Base-by-base conservation (phyloP, 2,329 filamentous ascomycete genomes). In the Ascochyta fabae region DNA sequence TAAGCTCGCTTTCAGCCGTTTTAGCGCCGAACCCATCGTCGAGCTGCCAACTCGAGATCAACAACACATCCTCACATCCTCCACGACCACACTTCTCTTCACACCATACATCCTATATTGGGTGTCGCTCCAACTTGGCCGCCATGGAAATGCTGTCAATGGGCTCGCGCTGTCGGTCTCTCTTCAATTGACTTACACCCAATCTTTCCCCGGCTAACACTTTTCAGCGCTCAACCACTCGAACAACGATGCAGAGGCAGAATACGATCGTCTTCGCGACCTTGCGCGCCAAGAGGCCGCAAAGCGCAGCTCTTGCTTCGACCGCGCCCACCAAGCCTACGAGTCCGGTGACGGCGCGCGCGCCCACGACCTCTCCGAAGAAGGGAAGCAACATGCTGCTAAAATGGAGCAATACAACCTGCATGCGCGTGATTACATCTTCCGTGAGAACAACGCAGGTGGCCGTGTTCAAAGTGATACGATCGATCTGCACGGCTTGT, bases 401-500 rank as follows among this genome's bases (percentile, higher is more conserved):
- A 85, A 89, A 73, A 95, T 96, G 86, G 91, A 96, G 64, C 82
- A 88, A 57, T 96, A 92, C 80, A 97, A 97, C 81, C 87, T 85
- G 62, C 92, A 96, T 76, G 95, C 95, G 1, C 91, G 91, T 56
- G 91, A 97, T 56, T 96, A 86, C 77, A 98, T 98, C 73, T 97
- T 99, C 81, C 88, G 92, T 36, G 92, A 94, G 79, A 97, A 97
- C 81, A 98, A 98, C 74, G 88, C 90, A 19, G 76, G 81, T 3
- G 90, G 86, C 16, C 86, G 89, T 58, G 89, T 96, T 9, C 83
- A 86, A 15, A 81, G 81, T 36, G 94, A 98, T 77, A 92, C 90
- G 8, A 93, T 99, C 67, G 95, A 99, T 78, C 82, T 99, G 43
- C 95, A 99, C 75, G 95, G 95, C 3, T 90, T 96, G 72, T 97